Conservation (phyloP, 106 monocot species). For the Vanilla planifolia region DNA sequence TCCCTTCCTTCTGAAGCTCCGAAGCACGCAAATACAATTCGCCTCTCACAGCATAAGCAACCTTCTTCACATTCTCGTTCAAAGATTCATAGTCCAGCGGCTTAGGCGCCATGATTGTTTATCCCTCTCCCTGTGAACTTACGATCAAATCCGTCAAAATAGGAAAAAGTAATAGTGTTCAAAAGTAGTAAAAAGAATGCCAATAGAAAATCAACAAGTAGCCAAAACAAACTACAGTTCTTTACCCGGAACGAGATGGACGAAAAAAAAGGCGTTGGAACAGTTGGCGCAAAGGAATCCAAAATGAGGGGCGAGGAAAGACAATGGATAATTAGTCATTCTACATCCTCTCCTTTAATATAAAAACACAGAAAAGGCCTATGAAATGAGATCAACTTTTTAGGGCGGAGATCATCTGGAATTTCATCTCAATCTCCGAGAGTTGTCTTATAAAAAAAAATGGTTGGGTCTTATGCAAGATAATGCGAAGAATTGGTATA, state of each 20-base stretch:
- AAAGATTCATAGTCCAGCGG: slow-evolving; percentile 76
- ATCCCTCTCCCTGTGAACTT: neutral
- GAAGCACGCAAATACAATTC: slow-evolving; percentile 94
- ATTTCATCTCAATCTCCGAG: slow-evolving; percentile 1
- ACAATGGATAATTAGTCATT: neutral
- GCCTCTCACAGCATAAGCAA: slow-evolving; percentile 91
- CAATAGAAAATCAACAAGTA: no score
- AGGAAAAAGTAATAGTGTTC: neutral
- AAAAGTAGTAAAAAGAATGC: neutral
- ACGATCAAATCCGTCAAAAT: neutral
- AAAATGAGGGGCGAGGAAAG: neutral
- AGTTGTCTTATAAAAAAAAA: no score
- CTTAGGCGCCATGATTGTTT: slow-evolving; percentile 32
- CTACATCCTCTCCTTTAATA: slow-evolving; percentile 3
- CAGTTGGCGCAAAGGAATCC: neutral
- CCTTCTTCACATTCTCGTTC: slow-evolving; percentile 97
- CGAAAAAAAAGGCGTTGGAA: neutral
- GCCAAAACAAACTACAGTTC: no score
- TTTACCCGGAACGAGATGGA: no score
- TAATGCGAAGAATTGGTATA: no score
- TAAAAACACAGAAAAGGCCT: no score
- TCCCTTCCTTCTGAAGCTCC: slow-evolving; percentile 93
- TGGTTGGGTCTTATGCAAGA: neutral
- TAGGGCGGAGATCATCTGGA: no score
- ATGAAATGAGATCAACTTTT: no score